Base-by-base conservation (phyloP, 1,284 basidiomycete species). In the Apiotrichum akiyoshidainum region DNA sequence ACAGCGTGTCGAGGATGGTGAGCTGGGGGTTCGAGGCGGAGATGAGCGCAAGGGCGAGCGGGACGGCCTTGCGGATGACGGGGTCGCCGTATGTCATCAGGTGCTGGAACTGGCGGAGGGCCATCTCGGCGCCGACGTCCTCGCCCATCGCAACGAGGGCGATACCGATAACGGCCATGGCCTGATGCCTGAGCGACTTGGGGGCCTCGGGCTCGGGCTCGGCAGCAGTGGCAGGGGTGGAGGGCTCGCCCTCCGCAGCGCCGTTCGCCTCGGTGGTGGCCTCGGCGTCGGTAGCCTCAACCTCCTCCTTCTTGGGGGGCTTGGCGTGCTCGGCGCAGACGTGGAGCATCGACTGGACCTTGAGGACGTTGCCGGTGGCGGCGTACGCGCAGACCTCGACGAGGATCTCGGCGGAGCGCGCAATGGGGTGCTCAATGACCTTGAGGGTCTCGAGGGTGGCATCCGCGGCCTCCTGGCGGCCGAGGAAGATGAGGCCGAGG, bases 11-110 rank as follows among this genome's bases (percentile, higher is more conserved):
- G 66, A 99, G 86, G 64, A 99, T 89, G 34, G 89, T 83, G n/a
- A 98, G 84, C 78, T 92, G 89, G 17, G 96, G 96, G 79, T 99
- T 97, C 55, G 96, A 99, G 17, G 92, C 87, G 74, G 88, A 92
- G 73, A 98, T 85, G 54, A 99, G 85, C 61, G 92, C 95, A 49
- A 99, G 86, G 8, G 95, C 96, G 8, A 99, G 86, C 17, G 96
- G 96, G n/a, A 99, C 89, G 1, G 89, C 83, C 81, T 90, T 90
- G 39, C 96, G 87, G 69, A 99, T 93, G 59, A 87, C 81, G 1
- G 94, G 91, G 71, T 97, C 94, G 61, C 96, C 96, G 68, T 98
- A 99, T 76, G 96, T 93, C 96, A 99, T 99, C 90, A 93, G 91
- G 74, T 97, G 93, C 76, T 95, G 94, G 82, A 97, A 93, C 71